Evolutionary conservation across 148 eudicot genomes (phyloP), one percentile per base, ranked within the genome.

Genomic region (Rhododendron henanense): DNA sequence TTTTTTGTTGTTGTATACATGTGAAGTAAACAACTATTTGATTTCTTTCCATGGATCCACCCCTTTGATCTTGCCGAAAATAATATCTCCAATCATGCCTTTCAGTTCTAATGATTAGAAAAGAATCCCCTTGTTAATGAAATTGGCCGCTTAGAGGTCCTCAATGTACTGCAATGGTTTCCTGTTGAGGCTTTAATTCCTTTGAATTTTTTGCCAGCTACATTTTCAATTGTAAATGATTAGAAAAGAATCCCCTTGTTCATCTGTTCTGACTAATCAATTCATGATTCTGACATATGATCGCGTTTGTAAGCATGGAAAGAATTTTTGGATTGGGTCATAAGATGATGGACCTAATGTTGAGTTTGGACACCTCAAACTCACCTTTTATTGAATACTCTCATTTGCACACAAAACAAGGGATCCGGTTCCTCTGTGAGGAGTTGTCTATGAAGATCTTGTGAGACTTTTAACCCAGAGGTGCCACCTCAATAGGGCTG

Each of bases 81-180:
- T 84, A 73, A 84, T 84, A 47, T 37, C 69, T 23, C 11, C 14
- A 8, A 39, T 76, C 37, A 15, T 84, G 35, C 37, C 50, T 84
- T 53, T 87, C 92, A 93, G 94, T 93, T 71, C 84, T 92, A 57
- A 93, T 93, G 95, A n/a, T n/a, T n/a, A n/a, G n/a, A n/a, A n/a
- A n/a, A n/a, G n/a, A n/a, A n/a, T n/a, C n/a, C n/a, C n/a, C n/a
- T n/a, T n/a, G 31, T 31, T 31, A 31, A 41, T 83, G 85, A 47
- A 83, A 28, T 67, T 80, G n/a, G 78, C 45, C 1, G 1, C 21
- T 65, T 53, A 21, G 76, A 45, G 85, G 57, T 83, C 10, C 47
- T 10, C 61, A 28, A 45, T 63, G 45, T 71, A 47, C 19, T 69
- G 59, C 57, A 31, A 50, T 4, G 50, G 31, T 74, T 50, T 74